Conservation (phyloP, 768 basidiomycete genomes). For the Tricholomella constricta region DNA sequence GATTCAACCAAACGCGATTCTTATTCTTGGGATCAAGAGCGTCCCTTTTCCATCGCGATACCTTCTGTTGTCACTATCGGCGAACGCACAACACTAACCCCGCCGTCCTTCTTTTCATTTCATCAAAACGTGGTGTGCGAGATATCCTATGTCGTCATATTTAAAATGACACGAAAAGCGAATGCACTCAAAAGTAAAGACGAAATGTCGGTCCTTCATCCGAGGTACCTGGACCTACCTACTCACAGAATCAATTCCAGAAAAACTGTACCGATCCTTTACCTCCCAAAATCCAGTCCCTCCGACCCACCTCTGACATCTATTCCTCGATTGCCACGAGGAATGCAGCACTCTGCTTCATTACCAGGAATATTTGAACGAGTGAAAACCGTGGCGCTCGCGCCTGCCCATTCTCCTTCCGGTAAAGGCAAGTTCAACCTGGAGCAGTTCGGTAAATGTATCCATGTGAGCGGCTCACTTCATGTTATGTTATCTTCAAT, state of each 20-base stretch:
- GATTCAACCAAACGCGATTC: conserved; percentile 18
- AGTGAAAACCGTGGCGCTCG: conserved; percentile 30
- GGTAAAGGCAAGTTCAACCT: conserved; percentile 13
- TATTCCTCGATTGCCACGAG: conserved; percentile 29
- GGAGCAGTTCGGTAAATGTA: conserved; percentile 18
- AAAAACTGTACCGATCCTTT: conserved; percentile 38
- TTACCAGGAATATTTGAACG: conserved; percentile 24
- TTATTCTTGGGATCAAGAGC: conserved; percentile 27
- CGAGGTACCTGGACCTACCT: background rate
- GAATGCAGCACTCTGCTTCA: conserved; percentile 17
- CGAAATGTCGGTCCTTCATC: conserved; percentile 34
- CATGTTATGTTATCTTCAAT: background rate
- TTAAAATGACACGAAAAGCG: conserved; percentile 41
- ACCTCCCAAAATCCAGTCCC: conserved; percentile 46
- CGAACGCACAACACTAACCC: conserved; percentile 30
- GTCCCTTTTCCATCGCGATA: conserved; percentile 41
- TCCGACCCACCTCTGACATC: conserved; percentile 31
- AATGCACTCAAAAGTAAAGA: conserved; percentile 35
- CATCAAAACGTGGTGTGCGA: conserved; percentile 32
- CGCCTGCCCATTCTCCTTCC: conserved; percentile 20
- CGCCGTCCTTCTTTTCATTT: conserved; percentile 37
- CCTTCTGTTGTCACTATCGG: conserved; percentile 32
- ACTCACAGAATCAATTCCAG: conserved; percentile 15
- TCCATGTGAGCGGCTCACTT: conserved; percentile 27
- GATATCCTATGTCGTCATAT: conserved; percentile 37